Conservation (phyloP, 768 basidiomycete genomes). For the Leucocoprinus leucothites region DNA sequence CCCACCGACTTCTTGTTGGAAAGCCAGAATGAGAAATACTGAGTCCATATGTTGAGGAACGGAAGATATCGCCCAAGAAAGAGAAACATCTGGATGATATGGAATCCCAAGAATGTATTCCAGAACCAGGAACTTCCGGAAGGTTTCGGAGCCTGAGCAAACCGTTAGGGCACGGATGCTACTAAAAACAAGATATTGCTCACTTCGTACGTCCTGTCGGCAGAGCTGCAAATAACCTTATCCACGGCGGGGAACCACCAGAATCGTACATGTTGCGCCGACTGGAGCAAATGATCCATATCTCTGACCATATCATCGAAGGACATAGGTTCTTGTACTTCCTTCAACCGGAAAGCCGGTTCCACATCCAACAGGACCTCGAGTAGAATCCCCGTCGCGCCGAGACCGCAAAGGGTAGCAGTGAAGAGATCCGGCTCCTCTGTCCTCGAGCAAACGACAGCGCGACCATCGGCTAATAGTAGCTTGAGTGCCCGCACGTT, state of each 20-base stretch:
- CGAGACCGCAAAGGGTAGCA: slow-evolving; percentile 89
- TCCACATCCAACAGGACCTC: slow-evolving; percentile 77
- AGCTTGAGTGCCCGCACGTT: slow-evolving; percentile 74
- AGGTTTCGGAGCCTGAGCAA: slow-evolving; percentile 45
- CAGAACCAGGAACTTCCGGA: slow-evolving; percentile 58
- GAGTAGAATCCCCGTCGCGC: slow-evolving; percentile 86
- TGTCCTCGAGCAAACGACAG: slow-evolving; percentile 62
- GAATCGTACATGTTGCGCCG: slow-evolving; percentile 87
- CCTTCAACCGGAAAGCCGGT: slow-evolving; percentile 76
- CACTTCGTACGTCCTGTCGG: slow-evolving; percentile 79
- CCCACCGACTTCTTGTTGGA: slow-evolving; percentile 49
- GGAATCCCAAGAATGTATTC: slow-evolving; percentile 71
- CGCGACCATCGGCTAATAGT: slow-evolving; percentile 72
- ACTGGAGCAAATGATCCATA: slow-evolving; percentile 51
- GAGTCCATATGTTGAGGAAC: slow-evolving; percentile 60
- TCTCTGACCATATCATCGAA: slow-evolving; percentile 62
- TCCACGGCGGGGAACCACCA: slow-evolving; percentile 94
- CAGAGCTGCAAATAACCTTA: slow-evolving; percentile 64
- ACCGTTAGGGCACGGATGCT: slow-evolving; percentile 5
- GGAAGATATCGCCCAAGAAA: slow-evolving; percentile 70
- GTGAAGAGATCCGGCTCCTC: slow-evolving; percentile 75
- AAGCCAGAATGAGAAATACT: slow-evolving; percentile 68
- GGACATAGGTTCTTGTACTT: slow-evolving; percentile 55
- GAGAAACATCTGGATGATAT: slow-evolving; percentile 80
- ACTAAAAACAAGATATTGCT: slow-evolving; percentile 10